Conservation (phyloP, 805 yeast species). For the Myxozyma nipponensis region DNA sequence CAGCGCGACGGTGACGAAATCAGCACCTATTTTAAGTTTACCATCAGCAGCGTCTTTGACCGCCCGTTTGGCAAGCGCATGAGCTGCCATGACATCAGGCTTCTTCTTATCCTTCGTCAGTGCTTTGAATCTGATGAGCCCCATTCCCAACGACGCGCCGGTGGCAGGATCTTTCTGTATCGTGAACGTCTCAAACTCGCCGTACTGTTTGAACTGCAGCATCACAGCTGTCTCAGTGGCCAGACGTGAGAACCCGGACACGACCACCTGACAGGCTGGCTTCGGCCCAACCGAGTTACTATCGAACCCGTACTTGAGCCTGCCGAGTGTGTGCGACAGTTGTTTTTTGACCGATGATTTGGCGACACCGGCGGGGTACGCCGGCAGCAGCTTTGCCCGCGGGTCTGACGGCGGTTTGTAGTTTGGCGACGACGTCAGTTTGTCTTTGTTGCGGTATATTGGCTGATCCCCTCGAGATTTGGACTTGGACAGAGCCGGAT, state of each 20-base stretch:
- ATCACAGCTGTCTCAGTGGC: constrained; percentile 46
- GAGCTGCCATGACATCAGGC: constrained; percentile 36
- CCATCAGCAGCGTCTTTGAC: constrained; percentile 39
- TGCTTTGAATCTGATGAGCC: constrained; percentile 49
- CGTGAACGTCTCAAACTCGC: constrained; percentile 57
- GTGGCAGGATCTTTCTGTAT: constrained; percentile 65
- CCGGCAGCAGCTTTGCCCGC: constrained; percentile 4
- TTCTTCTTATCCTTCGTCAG: constrained; percentile 2
- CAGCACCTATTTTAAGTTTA: constrained; percentile 51
- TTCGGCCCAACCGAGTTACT: constrained; percentile 69
- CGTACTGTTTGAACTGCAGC: constrained; percentile 59
- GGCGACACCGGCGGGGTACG: constrained; percentile 27
- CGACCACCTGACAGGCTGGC: constrained; percentile 65
- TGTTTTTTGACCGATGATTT: constrained; percentile 5
- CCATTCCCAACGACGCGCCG: constrained; percentile 76
- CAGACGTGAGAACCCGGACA: constrained; percentile 60
- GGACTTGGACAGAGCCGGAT: constrained; percentile 49
- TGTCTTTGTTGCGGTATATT: constrained; percentile 38
- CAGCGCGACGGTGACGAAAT: constrained; percentile 39
- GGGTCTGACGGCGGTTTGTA: constrained; percentile 21
- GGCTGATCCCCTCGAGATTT: constrained; percentile 40
- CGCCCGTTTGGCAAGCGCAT: constrained; percentile 46
- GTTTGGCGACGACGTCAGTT: constrained; percentile 17
- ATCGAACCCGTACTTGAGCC: constrained; percentile 51
- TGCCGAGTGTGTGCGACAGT: constrained; percentile 19